Percentiles rank a stretch among this genome's conserved stretches.
Conservation (phyloP, 495 filamentous ascomycete genomes). For the Cenococcum geophilum region DNA sequence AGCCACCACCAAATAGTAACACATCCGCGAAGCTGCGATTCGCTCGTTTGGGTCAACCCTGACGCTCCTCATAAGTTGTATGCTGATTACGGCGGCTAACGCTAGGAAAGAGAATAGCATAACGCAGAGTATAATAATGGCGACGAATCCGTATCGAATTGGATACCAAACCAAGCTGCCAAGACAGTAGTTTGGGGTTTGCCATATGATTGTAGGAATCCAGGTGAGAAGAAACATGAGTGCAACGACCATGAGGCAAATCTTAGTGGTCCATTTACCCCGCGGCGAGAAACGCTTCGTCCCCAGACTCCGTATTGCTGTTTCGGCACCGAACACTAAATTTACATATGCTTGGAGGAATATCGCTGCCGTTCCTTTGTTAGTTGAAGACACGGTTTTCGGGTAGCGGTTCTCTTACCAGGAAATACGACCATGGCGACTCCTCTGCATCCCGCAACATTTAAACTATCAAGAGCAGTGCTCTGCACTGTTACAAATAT, state of each 20-base stretch:
- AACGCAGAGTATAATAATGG: slow-evolving; percentile 19
- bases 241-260: slow-evolving; percentile 23
- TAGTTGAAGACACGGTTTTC: neutral
- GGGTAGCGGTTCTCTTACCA: slow-evolving; percentile 14
- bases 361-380: slow-evolving; percentile 18
- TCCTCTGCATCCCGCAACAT: slow-evolving; percentile 23
- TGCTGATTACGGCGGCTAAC: slow-evolving; percentile 26
- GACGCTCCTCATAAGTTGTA: slow-evolving; percentile 28
- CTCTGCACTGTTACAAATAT: slow-evolving; percentile 32
- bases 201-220: slow-evolving; percentile 27
- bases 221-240: slow-evolving; percentile 25
- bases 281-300: slow-evolving; percentile 28
- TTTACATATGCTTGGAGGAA: slow-evolving; percentile 28
- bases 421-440: slow-evolving; percentile 29
- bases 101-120: slow-evolving; percentile 20
- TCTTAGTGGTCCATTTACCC: slow-evolving; percentile 26
- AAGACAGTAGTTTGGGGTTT: slow-evolving; percentile 24
- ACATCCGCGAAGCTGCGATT: slow-evolving; percentile 32
- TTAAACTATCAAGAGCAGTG: slow-evolving; percentile 27
- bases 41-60: slow-evolving; percentile 32
- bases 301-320: slow-evolving; percentile 20
- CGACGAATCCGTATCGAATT: slow-evolving; percentile 24
- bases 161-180: slow-evolving; percentile 29
- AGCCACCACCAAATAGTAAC: slow-evolving; percentile 28
- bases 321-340: slow-evolving; percentile 31